A percentile compares a stretch with the other conserved stretches of the same genome.
Conservation (phyloP, 768 basidiomycete species). For the Pisolithus microcarpus region DNA sequence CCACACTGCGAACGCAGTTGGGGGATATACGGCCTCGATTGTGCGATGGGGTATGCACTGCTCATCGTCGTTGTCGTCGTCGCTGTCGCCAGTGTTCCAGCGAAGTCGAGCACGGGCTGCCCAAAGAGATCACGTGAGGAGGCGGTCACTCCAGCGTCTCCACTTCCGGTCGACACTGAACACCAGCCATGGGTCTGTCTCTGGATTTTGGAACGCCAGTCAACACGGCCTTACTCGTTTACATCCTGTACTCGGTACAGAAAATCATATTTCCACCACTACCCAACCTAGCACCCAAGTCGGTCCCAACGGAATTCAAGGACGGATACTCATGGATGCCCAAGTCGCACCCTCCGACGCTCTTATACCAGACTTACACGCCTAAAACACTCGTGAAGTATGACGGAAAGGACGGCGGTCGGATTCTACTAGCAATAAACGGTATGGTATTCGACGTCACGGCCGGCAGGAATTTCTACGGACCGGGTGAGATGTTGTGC, state of each 20-base stretch:
- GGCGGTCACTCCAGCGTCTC: constrained; percentile 16
- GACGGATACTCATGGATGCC: constrained; percentile 91
- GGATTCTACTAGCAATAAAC: constrained; percentile 83
- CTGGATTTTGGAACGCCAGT: constrained; percentile 60
- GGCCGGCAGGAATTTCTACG: constrained; percentile 85
- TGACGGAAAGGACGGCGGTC: constrained; percentile 53
- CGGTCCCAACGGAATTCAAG: constrained; percentile 65
- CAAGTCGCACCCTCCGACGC: constrained; percentile 66
- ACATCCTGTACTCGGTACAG: constrained; percentile 72
- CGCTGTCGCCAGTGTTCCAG: not conserved
- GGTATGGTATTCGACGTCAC: constrained; percentile 92
- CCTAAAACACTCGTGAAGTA: constrained; percentile 68
- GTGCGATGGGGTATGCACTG: constrained; percentile 42
- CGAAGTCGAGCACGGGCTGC: too few species aligned
- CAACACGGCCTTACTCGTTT: constrained; percentile 71
- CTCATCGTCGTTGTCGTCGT: constrained; percentile 33
- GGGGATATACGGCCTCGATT: constrained; percentile 59
- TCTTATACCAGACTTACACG: constrained; percentile 73
- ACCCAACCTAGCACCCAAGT: constrained; percentile 33
- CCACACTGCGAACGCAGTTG: constrained; percentile 61
- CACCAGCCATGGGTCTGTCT: constrained; percentile 30
- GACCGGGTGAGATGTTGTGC: constrained; percentile 59
- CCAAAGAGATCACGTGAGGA: constrained; percentile 15
- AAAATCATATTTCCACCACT: constrained; percentile 67
- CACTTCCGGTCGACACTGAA: not conserved